A percentile compares a stretch with the other conserved stretches of the same genome.
phyloP scores from a whole-genome alignment of 345 rosid genomes.

The Eucalyptus shirleyi region DNA sequence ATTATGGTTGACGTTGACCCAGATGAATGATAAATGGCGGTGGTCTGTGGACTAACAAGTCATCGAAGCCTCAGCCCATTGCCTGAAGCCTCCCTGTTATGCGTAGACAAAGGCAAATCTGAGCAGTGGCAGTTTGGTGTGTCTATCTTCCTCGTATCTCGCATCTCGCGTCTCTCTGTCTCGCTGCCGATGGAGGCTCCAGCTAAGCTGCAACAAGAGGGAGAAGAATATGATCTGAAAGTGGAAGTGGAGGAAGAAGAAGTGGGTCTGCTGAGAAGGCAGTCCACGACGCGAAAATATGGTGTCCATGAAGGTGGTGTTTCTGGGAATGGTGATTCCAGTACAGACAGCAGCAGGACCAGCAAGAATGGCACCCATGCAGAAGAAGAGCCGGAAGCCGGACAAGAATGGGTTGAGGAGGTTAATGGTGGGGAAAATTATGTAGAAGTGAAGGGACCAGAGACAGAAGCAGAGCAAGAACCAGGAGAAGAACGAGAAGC shows the following conservation, averaged over 20 bases:
- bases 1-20: not conserved
- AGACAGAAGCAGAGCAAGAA: not conserved
- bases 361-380: not conserved
- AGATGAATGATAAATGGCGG: not conserved
- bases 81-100: not conserved
- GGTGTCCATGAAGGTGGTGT: not conserved
- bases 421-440: not conserved
- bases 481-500: not conserved
- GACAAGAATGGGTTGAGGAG: not conserved
- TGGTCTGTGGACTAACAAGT: not conserved
- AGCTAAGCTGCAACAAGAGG: not conserved
- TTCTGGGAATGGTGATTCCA: not conserved
- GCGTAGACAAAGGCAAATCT: not conserved
- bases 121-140: not conserved
- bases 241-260: not conserved
- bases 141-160: not conserved
- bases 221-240: not conserved
- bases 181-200: not conserved
- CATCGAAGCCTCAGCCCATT: not conserved
- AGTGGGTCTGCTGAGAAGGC: not conserved
- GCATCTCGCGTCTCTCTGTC: not conserved
- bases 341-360: too few relatives aligned
- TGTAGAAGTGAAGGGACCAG: not conserved
- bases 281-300: not conserved
- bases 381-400: not conserved